Base-by-base conservation (phyloP, 192 early-diverging fungal species). In the Umbelopsis ramanniana region DNA sequence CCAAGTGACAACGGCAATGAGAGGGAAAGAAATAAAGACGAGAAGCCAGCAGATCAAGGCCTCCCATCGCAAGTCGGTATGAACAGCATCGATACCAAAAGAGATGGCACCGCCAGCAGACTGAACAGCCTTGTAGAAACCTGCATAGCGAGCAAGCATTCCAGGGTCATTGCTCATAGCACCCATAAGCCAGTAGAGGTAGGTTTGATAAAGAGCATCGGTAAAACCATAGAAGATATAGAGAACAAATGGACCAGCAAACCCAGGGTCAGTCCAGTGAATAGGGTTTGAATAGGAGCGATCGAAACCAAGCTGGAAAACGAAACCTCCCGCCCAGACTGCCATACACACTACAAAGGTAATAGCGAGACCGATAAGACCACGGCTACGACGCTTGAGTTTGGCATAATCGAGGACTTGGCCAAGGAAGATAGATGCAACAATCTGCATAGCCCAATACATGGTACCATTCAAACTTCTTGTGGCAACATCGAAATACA, bases 71-170 rank as follows among this genome's bases (percentile, higher is more conserved):
- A 78, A 71, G 14, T 68, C 69, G 23, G 70, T 78, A 21, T 78
- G 38, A n/a, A 52, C 40, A 4, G 92, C 89, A 68, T 90, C 90
- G 50, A 91, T 83, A 47, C 90, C 85, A 85, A 88, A 94, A 0
- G 90, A 85, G 14, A 94, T 86, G 54, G 89, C 92, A 50, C 86
- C 90, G 26, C 92, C 93, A 57, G 89, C 86, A 68, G 89, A 91
- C 85, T 94, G 93, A 48, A 93, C 85, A 57, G 89, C 91, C 85
- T 96, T 96, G 87, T 96, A 96, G 77, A 92, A 94, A 0, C 94
- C 94, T 21, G 90, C 85, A 67, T 91, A 93, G 46, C 89, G 86
- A 33, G 92, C 85, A 35, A 91, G 81, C 63, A 86, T 77, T 68
- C 85, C 84, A 60, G 87, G 82, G 71, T 95, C 72, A 46, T 79